Evolutionary conservation across 805 yeast species (phyloP).

Genomic region (Candida tallmaniae): DNA sequence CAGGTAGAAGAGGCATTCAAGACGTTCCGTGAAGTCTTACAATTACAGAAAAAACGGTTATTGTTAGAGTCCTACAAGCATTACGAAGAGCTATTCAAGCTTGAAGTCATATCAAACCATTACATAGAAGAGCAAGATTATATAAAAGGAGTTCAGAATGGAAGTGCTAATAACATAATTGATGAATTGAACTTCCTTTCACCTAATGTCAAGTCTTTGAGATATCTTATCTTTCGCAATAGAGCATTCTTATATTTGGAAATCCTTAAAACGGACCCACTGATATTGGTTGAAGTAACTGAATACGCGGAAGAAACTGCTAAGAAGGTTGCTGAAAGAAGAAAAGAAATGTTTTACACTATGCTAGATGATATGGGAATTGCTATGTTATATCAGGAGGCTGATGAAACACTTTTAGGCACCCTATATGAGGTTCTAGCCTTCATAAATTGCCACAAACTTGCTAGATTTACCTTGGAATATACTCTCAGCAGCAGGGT

Average conservation of each 20-base stretch:
- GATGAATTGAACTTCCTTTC: slow-evolving; percentile 46
- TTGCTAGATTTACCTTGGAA: slow-evolving; percentile 57
- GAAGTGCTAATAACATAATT: slow-evolving; percentile 24
- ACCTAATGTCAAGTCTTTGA: slow-evolving; percentile 66
- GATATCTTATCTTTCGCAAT: slow-evolving; percentile 77
- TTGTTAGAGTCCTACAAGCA: slow-evolving; percentile 46
- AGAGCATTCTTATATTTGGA: slow-evolving; percentile 68
- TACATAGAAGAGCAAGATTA: slow-evolving; percentile 36
- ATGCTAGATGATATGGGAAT: slow-evolving; percentile 61
- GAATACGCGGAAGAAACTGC: slow-evolving; percentile 11
- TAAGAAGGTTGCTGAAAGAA: slow-evolving; percentile 4
- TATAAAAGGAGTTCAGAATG: slow-evolving; percentile 38
- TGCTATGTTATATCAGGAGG: slow-evolving; percentile 63
- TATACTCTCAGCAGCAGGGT: slow-evolving; percentile 44
- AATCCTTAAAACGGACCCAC: slow-evolving; percentile 18
- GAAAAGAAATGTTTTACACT: slow-evolving; percentile 30
- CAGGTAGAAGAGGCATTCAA: slow-evolving; percentile 85
- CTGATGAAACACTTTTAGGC: slow-evolving; percentile 52
- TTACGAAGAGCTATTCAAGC: slow-evolving; percentile 61
- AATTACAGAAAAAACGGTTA: slow-evolving; percentile 48
- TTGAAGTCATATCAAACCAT: slow-evolving; percentile 57
- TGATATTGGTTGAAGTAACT: slow-evolving; percentile 10
- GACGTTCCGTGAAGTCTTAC: slow-evolving; percentile 67
- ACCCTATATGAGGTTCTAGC: slow-evolving; percentile 48
- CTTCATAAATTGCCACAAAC: slow-evolving; percentile 43